Base-by-base conservation (phyloP, 352 stramenopile species). In the Sclerospora graminicola region DNA sequence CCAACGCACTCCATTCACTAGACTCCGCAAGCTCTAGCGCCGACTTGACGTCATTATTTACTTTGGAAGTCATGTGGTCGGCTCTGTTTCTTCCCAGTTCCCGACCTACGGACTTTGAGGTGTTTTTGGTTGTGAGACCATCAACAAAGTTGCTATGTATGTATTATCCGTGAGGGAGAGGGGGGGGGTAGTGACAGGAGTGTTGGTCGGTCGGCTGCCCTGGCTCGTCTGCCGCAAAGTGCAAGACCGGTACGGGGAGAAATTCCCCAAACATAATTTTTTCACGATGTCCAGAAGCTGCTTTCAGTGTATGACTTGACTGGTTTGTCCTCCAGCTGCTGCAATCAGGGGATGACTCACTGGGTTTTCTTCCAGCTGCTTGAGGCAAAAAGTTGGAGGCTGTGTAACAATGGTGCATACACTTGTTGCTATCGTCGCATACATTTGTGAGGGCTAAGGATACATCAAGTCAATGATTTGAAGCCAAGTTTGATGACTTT, bases 11-110 rank as follows among this genome's bases (percentile, higher is more conserved):
- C 79, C 79, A 90, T 23, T 78, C 66, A 36, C 65, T 77, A 26
- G 61, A 69, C 56, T 90, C 79, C 50, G 79, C 79, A 27, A 90
- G 58, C 54, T 75, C 75, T 13, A 90, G 67, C 39, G 76, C 79
- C 27, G 70, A 68, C 54, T 76, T 70, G 34, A 24, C 31, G 39
- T 56, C 49, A 6, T 24, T 44, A 14, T 42, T 13, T 20, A 27
- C 34, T 23, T 57, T 63, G 27, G 29, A 34, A 40, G 63, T 67
- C 58, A 67, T 67, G 43, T 14, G 4, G 20, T 38, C 10, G 15
- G n/a, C 19, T 18, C 23, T 7, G 35, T 4, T 18, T 19, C 2
- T 5, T 18, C 11, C 15, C 32, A 23, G n/a, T n/a, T n/a, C n/a
- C 10, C 1, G 30, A 43, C 20, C 6, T 52, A 23, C 29, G 54